Percentiles rank a stretch among this genome's conserved stretches.
Evolutionary conservation across 129 eudicot species (phyloP).

Genomic region (Kitagawia praeruptora): DNA sequence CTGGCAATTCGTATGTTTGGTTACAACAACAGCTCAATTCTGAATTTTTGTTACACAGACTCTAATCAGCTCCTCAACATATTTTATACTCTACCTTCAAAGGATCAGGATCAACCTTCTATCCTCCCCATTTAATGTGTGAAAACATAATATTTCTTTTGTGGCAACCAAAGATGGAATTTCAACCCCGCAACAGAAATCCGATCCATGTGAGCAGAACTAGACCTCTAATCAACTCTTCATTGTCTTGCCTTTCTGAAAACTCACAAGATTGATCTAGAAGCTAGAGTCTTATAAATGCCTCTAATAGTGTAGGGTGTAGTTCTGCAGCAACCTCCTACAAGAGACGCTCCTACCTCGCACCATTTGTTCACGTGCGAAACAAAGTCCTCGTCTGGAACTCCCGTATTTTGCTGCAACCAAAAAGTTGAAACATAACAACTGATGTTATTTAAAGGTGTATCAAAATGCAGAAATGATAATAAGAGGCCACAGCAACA

Average conservation of each 20-base stretch:
- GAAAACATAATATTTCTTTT: background rate
- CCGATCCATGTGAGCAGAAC: background rate
- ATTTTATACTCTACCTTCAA: background rate
- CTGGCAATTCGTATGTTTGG: background rate
- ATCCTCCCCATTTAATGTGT: background rate
- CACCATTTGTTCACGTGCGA: conserved; percentile 87
- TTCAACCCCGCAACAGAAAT: background rate
- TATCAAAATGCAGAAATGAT: background rate
- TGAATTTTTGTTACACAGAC: background rate
- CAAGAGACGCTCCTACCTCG: conserved; percentile 80
- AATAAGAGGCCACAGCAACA: background rate
- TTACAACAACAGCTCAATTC: background rate
- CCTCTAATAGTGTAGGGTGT: conserved; percentile 72
- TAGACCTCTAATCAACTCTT: background rate
- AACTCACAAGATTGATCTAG: conserved; percentile 14
- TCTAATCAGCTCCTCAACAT: background rate
- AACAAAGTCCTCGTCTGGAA: conserved; percentile 77
- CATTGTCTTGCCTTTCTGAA: background rate
- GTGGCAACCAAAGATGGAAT: background rate
- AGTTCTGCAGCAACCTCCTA: conserved; percentile 97
- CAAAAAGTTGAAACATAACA: background rate
- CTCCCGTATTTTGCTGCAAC: conserved; percentile 76
- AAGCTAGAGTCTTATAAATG: conserved; percentile 44
- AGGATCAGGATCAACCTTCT: conserved; percentile 9
- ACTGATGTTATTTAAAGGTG: background rate